Evolutionary conservation across 257 asterid genomes (phyloP).

Genomic region (Perilla frutescens): DNA sequence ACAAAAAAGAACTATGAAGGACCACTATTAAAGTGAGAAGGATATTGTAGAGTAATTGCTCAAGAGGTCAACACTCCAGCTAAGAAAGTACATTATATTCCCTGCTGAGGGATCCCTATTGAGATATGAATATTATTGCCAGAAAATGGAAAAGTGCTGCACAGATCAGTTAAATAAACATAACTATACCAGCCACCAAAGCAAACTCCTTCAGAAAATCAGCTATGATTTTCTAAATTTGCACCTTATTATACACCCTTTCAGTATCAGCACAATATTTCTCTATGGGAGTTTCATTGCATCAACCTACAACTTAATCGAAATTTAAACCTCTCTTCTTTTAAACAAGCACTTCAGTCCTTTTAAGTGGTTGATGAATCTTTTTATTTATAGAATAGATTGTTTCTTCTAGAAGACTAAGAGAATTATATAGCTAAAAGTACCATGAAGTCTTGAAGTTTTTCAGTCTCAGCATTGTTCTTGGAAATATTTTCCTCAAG

Average conservation of each 20-base stretch:
- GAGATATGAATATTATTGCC: not conserved
- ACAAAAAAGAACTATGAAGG: not conserved
- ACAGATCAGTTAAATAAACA: not conserved
- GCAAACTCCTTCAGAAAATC: slow-evolving; percentile 13
- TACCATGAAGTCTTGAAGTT: slow-evolving; percentile 79
- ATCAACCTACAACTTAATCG: slow-evolving; percentile 21
- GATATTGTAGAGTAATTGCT: not conserved
- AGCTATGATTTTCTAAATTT: not conserved
- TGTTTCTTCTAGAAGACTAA: slow-evolving; percentile 19
- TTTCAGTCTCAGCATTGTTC: slow-evolving; percentile 60
- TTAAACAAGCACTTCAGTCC: slow-evolving; percentile 4
- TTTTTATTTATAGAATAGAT: slow-evolving; percentile 2
- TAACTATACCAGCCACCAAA: not conserved
- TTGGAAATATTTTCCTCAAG: slow-evolving; percentile 73
- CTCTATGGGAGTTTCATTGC: slow-evolving; percentile 6
- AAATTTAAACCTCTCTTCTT: slow-evolving; percentile 2
- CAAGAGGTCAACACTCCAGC: not conserved
- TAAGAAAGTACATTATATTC: not conserved
- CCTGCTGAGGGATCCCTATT: not conserved
- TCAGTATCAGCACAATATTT: slow-evolving; percentile 14
- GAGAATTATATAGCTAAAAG: slow-evolving; percentile 14
- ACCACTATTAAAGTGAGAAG: not conserved
- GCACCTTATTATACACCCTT: slow-evolving; percentile 22
- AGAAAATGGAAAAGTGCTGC: not conserved
- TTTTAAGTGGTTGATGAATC: slow-evolving; percentile 13